Evolutionary conservation across 1,139 yeast genomes (phyloP).

Genomic region (Pichia sp.): DNA sequence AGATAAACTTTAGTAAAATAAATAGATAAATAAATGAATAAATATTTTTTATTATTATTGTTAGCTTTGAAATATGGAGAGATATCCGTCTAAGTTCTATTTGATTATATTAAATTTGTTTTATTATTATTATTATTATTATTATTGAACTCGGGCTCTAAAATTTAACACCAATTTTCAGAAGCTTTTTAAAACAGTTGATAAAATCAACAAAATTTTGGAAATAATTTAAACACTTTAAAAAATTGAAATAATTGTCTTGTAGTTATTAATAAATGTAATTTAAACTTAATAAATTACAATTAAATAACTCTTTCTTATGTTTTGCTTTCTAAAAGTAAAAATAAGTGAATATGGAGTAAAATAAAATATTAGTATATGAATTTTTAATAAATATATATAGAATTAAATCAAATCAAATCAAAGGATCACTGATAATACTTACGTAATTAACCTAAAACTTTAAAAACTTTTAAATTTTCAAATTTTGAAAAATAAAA

Average conservation of each 20-base stretch:
- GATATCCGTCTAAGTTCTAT: slow-evolving; percentile 31
- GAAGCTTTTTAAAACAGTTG: slow-evolving; percentile 17
- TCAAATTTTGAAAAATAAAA: neutral
- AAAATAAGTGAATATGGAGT: neutral
- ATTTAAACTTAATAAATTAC: neutral
- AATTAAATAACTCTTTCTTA: neutral
- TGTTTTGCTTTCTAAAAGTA: too few species aligned
- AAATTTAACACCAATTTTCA: slow-evolving; percentile 29
- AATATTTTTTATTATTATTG: slow-evolving; percentile 5
- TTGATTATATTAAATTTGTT: neutral
- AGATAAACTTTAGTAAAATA: neutral
- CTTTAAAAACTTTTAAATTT: neutral
- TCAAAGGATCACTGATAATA: too few species aligned
- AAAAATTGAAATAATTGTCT: neutral
- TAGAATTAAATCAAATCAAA: too few species aligned
- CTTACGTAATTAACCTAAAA: too few species aligned
- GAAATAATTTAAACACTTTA: slow-evolving; percentile 2
- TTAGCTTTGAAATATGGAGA: slow-evolving; percentile 24
- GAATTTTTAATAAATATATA: neutral
- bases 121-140: neutral
- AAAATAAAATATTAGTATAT: neutral
- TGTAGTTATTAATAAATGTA: neutral
- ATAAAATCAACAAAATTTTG: slow-evolving; percentile 9
- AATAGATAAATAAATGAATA: slow-evolving; percentile 7
- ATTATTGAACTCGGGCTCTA: slow-evolving; percentile 28